Percentiles rank a stretch among this genome's conserved stretches.
These are phyloP conservation scores for Gynostemma pentaphyllum DNA, from an alignment of 306 rosid species.

Conservation along the genomic window DNA sequence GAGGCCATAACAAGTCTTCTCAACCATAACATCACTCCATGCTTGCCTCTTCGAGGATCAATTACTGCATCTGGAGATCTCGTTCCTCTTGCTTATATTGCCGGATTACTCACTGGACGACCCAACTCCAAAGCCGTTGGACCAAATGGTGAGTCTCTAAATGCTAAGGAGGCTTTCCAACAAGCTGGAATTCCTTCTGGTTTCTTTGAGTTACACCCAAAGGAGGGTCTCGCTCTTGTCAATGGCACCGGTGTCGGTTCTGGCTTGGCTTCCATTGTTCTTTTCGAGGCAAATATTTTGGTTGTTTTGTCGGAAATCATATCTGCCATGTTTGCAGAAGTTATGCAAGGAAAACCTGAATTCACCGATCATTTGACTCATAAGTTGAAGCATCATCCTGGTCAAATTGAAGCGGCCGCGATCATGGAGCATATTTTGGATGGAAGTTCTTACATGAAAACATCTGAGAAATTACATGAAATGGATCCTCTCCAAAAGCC, in stretches of 20 bases:
- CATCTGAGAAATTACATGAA: constrained; percentile 62
- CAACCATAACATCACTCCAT: constrained; percentile 62
- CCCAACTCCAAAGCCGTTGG: constrained; percentile 64
- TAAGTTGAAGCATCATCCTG: constrained; percentile 81
- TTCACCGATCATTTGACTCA: constrained; percentile 84
- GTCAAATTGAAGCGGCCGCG: constrained; percentile 90
- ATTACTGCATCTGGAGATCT: constrained; percentile 84
- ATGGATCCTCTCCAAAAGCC: constrained; percentile 75
- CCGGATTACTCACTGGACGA: constrained; percentile 66
- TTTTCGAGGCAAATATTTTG: constrained; percentile 59
- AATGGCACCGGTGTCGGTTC: constrained; percentile 92
- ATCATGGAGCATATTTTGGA: constrained; percentile 87
- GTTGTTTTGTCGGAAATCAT: constrained; percentile 54
- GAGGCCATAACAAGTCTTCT: constrained; percentile 67
- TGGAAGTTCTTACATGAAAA: constrained; percentile 63
- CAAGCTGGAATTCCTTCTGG: constrained; percentile 38
- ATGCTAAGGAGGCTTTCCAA: constrained; percentile 49
- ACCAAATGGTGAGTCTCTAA: constrained; percentile 41
- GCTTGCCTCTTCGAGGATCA: constrained; percentile 73
- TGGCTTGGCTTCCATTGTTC: constrained; percentile 69
- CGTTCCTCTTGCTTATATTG: constrained; percentile 80
- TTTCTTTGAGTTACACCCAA: constrained; percentile 77
- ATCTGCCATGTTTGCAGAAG: constrained; percentile 69
- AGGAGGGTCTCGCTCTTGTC: constrained; percentile 83
- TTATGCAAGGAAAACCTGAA: constrained; percentile 87